Conservation (phyloP, 1,139 yeast species). For the Yamadazyma dendronema region DNA sequence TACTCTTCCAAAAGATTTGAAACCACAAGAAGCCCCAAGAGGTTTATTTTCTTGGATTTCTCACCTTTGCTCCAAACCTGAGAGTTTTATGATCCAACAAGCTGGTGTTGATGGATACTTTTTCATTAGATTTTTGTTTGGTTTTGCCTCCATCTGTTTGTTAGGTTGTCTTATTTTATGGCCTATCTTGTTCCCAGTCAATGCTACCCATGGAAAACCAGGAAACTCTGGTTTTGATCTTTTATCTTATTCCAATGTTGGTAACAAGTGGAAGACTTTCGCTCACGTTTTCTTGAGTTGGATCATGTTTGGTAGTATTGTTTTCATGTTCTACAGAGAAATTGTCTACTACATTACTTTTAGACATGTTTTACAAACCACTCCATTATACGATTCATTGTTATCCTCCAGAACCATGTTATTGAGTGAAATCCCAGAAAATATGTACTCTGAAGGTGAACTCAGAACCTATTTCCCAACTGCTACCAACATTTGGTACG, state of each 20-base stretch:
- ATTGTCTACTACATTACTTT: slow-evolving; percentile 63
- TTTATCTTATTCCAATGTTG: slow-evolving; percentile 62
- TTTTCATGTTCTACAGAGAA: slow-evolving; percentile 69
- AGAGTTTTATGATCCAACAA: slow-evolving; percentile 69
- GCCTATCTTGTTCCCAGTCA: slow-evolving; percentile 83
- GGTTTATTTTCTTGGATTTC: slow-evolving; percentile 60
- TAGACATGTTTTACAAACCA: slow-evolving; percentile 66
- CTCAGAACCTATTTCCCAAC: slow-evolving; percentile 60
- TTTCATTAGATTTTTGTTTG: slow-evolving; percentile 71
- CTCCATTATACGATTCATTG: slow-evolving; percentile 68
- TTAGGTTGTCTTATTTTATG: slow-evolving; percentile 65
- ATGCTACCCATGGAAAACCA: slow-evolving; percentile 71
- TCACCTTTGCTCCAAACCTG: slow-evolving; percentile 52
- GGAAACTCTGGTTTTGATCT: slow-evolving; percentile 56
- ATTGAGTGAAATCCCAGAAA: slow-evolving; percentile 59
- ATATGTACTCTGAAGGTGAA: slow-evolving; percentile 47
- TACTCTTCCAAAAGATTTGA: slow-evolving; percentile 38
- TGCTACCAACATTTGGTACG: slow-evolving; percentile 59
- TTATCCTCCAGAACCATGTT: slow-evolving; percentile 66
- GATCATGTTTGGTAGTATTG: slow-evolving; percentile 58
- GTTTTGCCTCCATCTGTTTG: slow-evolving; percentile 56
- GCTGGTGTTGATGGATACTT: slow-evolving; percentile 89
- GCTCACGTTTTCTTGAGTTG: slow-evolving; percentile 75
- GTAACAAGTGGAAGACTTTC: slow-evolving; percentile 56
- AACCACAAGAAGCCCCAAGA: slow-evolving; percentile 55